Base-by-base conservation (phyloP, 164 flowering plant genomes). In the Hamamelis virginiana region DNA sequence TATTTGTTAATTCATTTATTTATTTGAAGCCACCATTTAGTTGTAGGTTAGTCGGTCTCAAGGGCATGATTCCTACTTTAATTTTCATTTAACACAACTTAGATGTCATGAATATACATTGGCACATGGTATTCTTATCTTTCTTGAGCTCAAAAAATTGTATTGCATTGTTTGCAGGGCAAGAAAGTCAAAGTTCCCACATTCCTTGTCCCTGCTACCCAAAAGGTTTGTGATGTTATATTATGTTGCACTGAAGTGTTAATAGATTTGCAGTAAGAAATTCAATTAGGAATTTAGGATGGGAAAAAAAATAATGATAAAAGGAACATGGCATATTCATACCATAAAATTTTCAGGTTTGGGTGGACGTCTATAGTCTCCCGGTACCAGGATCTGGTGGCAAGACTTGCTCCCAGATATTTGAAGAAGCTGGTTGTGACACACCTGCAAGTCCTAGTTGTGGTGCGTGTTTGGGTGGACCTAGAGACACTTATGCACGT, bases 371-470 rank as follows among this genome's bases (percentile, higher is more conserved):
- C 27, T 93, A 91, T 71, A 73, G 83, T 73, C 84, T 93, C 41
- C 87, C 88, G 16, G 97, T 96, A 59, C 97, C 98, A 38, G 97
- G 97, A 68, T 78, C 97, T 60, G 98, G 98, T 69, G 99, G 98
- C 47, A 96, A 93, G 83, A 96, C 99, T 21, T 93, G 98, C 80
- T 88, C 99, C 13, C 98, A 90, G 80, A 93, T 96, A 78, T 93
- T 96, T 77, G 99, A 96, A 77, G 98, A 93, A 77, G 99, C 97
- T 67, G 98, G 99, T 48, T 96, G 99, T 79, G 99, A 96, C 79
- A 87, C 95, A 15, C 99, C 99, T 43, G 84, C 97, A 59, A 96
- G 94, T 74, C 99, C 99, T 64, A 86, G 82, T 69, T 96, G 98
- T 75, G 98, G 91, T 75, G 99, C 99, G 69, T 96, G 98, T 77